A percentile compares a stretch with the other conserved stretches of the same genome.
Evolutionary conservation across 73 alveolate genomes (phyloP).

Genomic region (Tetrahymena malaccensis): DNA sequence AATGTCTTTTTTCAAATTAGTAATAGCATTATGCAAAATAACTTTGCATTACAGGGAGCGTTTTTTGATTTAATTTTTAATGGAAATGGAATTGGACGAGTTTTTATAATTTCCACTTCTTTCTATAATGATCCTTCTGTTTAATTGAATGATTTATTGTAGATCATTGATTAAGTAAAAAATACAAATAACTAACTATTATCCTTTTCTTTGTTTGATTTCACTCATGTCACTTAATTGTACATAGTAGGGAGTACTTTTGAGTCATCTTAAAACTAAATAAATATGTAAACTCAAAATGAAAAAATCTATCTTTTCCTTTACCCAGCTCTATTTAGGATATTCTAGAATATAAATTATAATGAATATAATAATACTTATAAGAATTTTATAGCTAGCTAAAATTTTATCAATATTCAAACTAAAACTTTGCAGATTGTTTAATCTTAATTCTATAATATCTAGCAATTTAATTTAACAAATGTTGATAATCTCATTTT

Average conservation of each 20-base stretch:
- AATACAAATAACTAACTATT: neutral
- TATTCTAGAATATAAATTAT: neutral
- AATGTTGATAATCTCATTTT: neutral
- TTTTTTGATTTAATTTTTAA: neutral
- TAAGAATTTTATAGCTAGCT: neutral
- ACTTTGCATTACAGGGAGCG: neutral
- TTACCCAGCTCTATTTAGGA: neutral
- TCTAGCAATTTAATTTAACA: neutral
- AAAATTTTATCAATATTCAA: neutral
- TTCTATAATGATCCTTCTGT: neutral
- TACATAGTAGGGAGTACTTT: neutral
- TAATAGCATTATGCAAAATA: neutral
- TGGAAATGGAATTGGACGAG: neutral
- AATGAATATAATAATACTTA: neutral
- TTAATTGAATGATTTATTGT: neutral
- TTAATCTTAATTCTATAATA: neutral
- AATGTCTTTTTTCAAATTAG: neutral
- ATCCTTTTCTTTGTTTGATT: neutral
- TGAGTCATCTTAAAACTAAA: neutral
- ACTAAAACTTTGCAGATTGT: neutral
- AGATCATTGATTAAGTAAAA: neutral
- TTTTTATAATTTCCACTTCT: neutral
- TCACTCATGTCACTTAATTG: neutral
- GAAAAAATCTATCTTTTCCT: neutral
- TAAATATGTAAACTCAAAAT: neutral